Evolutionary conservation across 257 asterid species (phyloP), one percentile per base, ranked within the genome.

Genomic region (Sherardia arvensis): DNA sequence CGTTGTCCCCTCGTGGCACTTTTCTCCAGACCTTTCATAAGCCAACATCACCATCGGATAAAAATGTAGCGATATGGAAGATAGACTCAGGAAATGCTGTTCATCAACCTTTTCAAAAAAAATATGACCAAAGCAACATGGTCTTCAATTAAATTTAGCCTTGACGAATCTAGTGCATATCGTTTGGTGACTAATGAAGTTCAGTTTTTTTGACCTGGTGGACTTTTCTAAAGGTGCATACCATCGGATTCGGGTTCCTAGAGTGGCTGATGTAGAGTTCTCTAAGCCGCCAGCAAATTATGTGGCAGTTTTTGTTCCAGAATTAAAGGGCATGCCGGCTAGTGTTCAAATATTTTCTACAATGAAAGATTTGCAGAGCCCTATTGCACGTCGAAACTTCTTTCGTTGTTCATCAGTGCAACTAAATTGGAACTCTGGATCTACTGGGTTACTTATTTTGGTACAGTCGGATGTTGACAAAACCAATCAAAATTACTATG

Each of bases 291-390:
- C 90, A 47, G 96, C 87, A 17, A 76, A 80, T 5, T 77, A 78
- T 69, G 94, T 87, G 69, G 97, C 99, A 27, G 85, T 79, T 59
- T 93, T 85, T 76, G 88, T 87, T 80, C 94, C 99, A 3, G 99
- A 90, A 58, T 84, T 97, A 3, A 93, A 93, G 97, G 99, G 99
- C 62, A 93, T 90, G 97, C 99, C 99, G 66, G 99, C 88, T 62
- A 90, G 75, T 74, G 91, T 93, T 76, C 97, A 93, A 75, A 81
- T 93, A 79, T 89, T 72, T 79, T 33, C 88, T 53, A 78, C 88
- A 74, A 84, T 70, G 51, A 85, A 87, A 86, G 94, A 87, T 68
- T 69, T 69, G 65, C 96, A 87, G 75, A 82, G 82, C 74, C 84
- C 97, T 8, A 76, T 86, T 65, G 95, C 97, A 61, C 73, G 97